Evolutionary conservation across 805 yeast species (phyloP), one percentile per base, ranked within the genome.

Genomic region (Myxozyma geophila): DNA sequence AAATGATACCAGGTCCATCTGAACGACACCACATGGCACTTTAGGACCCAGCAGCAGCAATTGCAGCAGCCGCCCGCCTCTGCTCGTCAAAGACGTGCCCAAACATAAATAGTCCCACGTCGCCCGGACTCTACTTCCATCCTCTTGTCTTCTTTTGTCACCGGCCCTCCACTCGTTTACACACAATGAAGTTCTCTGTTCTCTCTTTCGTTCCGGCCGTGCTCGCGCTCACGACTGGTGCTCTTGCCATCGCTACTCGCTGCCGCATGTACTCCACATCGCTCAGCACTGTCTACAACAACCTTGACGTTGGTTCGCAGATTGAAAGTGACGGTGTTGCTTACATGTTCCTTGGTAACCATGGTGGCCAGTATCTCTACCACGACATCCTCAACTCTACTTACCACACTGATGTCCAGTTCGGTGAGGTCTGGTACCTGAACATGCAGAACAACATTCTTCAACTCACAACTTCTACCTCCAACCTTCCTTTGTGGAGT

Each of bases 91-190:
- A 46, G 50, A 9, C 50, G 21, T 28, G 10, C 50, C 21, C 13
- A 13, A 46, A 46, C 50, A 46, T 46, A 46, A 46, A 46, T 46
- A 46, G 50, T 19, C 50, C 35, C 28, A 15, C 50, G 28, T 23
- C 50, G 50, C 35, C 50, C 50, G 35, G 50, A 23, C 12, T 15
- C 12, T 10, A 23, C n/a, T 8, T 9, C 41, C 6, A 2, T 15
- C 41, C 28, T 28, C 28, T 28, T 28, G 28, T 39, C 41, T 23
- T 23, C 4, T 23, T 15, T 23, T 23, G 4, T 33, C 35, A 46
- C 50, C 33, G 50, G 50, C 50, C 50, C 50, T 46, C 50, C 50
- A 46, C 50, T 46, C 50, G 50, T 46, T 46, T 46, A 46, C 10
- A 21, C 50, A 46, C 50, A 46, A 46, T 46, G 50, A 46, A 46